Conservation (phyloP, 2,329 filamentous ascomycete species). For the Botrytis galanthina region DNA sequence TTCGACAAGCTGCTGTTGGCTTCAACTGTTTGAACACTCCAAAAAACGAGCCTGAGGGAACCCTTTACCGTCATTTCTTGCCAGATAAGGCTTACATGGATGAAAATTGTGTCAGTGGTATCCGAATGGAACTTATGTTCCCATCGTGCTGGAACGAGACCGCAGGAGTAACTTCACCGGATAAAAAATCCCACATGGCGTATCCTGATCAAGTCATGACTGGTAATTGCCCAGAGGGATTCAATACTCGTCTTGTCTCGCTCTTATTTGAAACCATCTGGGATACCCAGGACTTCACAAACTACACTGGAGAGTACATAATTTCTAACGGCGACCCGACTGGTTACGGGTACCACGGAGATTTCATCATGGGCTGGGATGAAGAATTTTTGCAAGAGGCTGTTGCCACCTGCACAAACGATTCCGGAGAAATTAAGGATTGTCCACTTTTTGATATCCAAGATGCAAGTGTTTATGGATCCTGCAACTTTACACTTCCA, state of each 20-base stretch:
- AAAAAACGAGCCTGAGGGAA: conserved; percentile 46
- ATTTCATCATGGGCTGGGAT: conserved; percentile 81
- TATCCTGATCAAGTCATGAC: conserved; percentile 76
- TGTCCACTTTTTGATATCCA: conserved; percentile 71
- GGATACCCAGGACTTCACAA: too few species aligned
- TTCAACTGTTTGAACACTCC: conserved; percentile 94
- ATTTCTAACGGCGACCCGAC: conserved; percentile 76
- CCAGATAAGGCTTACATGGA: conserved; percentile 80
- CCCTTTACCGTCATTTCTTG: conserved; percentile 77
- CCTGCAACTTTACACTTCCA: conserved; percentile 67
- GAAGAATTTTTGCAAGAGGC: conserved; percentile 65
- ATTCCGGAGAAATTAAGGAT: conserved; percentile 65
- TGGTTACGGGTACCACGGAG: conserved; percentile 75
- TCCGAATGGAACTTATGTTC: conserved; percentile 84
- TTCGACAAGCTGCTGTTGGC: conserved; percentile 78
- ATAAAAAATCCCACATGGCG: conserved; percentile 66
- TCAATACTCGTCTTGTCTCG: conserved; percentile 65
- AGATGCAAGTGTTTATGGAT: conserved; percentile 48
- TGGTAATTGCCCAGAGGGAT: conserved; percentile 70
- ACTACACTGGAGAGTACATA: conserved; percentile 73
- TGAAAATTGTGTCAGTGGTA: conserved; percentile 73
- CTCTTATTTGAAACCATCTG: conserved; percentile 87
- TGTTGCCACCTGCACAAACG: conserved; percentile 72
- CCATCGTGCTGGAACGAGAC: conserved; percentile 82
- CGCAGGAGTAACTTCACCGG: conserved; percentile 51